Percentiles rank a stretch among this genome's conserved stretches.
phyloP scores from a whole-genome alignment of 805 yeast species.

The Cyberlindnera subsufficiens region DNA sequence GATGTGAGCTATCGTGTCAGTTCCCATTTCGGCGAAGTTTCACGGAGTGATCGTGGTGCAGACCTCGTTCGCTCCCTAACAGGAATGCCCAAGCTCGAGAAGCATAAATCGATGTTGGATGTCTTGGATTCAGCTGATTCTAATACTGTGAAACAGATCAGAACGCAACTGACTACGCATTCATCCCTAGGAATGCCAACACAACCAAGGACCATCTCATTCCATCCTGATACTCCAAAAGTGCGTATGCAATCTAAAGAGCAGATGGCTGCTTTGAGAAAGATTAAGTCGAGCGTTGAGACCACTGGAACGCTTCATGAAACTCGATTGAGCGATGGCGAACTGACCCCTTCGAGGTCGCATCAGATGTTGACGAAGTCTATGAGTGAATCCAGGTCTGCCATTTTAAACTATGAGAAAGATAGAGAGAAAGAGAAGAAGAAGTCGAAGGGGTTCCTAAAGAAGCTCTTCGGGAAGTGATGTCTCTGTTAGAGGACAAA shows the following conservation, averaged over 20 bases:
- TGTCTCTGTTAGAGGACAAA: neutral
- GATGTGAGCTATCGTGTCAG: slow-evolving; percentile 20
- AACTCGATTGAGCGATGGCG: neutral
- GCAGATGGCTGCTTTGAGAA: slow-evolving; percentile 2
- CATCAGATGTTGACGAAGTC: slow-evolving; percentile 9
- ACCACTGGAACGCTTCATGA: neutral
- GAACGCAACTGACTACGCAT: slow-evolving; percentile 2
- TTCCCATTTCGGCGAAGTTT: slow-evolving; percentile 24
- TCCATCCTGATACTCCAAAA: neutral
- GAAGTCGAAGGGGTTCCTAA: slow-evolving; percentile 9
- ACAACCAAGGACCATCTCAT: neutral
- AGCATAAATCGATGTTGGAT: slow-evolving; percentile 23
- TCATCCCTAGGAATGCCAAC: neutral
- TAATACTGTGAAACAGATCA: slow-evolving; percentile 1
- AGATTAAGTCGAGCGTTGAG: slow-evolving; percentile 8
- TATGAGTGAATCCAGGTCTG: slow-evolving; percentile 10
- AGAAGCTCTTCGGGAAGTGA: slow-evolving; percentile 5
- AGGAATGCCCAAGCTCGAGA: slow-evolving; percentile 25
- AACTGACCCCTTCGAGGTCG: slow-evolving; percentile 10
- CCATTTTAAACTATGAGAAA: neutral
- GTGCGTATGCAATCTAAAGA: neutral
- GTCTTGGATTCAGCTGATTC: slow-evolving; percentile 7
- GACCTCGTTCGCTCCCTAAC: slow-evolving; percentile 36
- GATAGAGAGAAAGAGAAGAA: slow-evolving; percentile 1
- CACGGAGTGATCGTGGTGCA: slow-evolving; percentile 29